Evolutionary conservation across 2,329 filamentous ascomycete genomes (phyloP), one percentile per base, ranked within the genome.

Genomic region (Exserohilum rostratum): DNA sequence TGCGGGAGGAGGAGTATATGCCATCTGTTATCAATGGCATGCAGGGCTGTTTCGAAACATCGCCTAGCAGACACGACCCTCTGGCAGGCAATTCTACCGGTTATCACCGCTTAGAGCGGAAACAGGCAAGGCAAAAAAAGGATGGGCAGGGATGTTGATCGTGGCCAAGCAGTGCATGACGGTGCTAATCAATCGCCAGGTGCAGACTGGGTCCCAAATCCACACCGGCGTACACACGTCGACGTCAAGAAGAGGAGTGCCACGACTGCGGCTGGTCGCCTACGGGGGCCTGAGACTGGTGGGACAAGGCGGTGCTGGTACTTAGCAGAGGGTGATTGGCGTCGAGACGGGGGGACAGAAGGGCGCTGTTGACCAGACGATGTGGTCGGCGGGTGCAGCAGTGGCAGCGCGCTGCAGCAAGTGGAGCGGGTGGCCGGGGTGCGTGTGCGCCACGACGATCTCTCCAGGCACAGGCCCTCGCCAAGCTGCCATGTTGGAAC

Each of bases 371-470:
- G 61, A 55, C 59, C 53, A 35, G 56, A 40, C 46, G 49, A 54
- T 58, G 59, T 58, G 61, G 48, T 64, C 62, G 60, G 62, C 46
- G 56, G 64, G 64, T 63, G 66, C 59, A 61, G 57, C 42, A 40
- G 40, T n/a, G n/a, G n/a, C n/a, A n/a, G n/a, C n/a, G n/a, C 48
- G 56, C 58, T 53, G 51, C 29, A 50, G 22, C 49, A 46, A 58
- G 57, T 58, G 57, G 57, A 66, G 58, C 59, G 42, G 53, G 37
- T 64, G 59, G 61, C 55, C 50, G 51, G n/a, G n/a, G n/a, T n/a
- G n/a, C n/a, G 51, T 46, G 52, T 33, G 44, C 29, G 43, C 10
- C 54, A 30, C 35, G 49, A 55, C 46, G 48, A 66, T 65, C 57
- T 69, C 22, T 7, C 62, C 65, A 60, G 50, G 59, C 52, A 59